A percentile compares a stretch with the other conserved stretches of the same genome.
phyloP scores from a whole-genome alignment of 768 basidiomycete genomes.

The Mycena epipterygia region DNA sequence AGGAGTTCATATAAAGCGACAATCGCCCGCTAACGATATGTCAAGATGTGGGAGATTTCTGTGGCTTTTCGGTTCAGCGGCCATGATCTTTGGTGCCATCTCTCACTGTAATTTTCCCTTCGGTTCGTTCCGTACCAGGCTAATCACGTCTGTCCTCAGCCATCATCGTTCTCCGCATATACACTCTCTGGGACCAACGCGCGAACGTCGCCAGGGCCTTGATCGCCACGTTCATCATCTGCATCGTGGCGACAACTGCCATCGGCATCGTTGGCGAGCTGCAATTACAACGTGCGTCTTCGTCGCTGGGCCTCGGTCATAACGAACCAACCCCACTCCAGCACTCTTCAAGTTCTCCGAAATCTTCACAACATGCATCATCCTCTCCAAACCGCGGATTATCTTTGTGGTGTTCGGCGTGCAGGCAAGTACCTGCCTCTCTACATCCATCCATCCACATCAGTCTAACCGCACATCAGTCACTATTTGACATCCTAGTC shows the following conservation, averaged over 20 bases:
- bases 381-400: not conserved
- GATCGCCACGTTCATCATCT: not conserved
- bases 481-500: constrained; percentile 3
- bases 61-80: constrained; percentile 12
- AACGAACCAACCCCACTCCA: not conserved
- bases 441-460: not conserved
- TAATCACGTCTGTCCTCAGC: not conserved
- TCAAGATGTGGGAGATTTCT: constrained; percentile 15
- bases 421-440: not conserved
- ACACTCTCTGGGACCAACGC: constrained; percentile 14
- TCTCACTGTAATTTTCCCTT: not conserved
- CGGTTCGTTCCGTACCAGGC: not conserved
- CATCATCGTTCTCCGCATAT: constrained; percentile 11
- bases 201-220: not conserved
- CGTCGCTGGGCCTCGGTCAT: too few relatives aligned
- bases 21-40: not conserved
- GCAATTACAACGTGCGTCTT: constrained; percentile 6
- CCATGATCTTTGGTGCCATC: constrained; percentile 10
- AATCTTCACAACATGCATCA: not conserved
- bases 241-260: constrained; percentile 3
- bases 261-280: not conserved
- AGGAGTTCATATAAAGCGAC: not conserved
- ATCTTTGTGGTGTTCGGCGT: constrained; percentile 5
- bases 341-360: not conserved
- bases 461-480: not conserved